A percentile compares a stretch with the other conserved stretches of the same genome.
Conservation (phyloP, 805 yeast genomes). For the Myxozyma geophila region DNA sequence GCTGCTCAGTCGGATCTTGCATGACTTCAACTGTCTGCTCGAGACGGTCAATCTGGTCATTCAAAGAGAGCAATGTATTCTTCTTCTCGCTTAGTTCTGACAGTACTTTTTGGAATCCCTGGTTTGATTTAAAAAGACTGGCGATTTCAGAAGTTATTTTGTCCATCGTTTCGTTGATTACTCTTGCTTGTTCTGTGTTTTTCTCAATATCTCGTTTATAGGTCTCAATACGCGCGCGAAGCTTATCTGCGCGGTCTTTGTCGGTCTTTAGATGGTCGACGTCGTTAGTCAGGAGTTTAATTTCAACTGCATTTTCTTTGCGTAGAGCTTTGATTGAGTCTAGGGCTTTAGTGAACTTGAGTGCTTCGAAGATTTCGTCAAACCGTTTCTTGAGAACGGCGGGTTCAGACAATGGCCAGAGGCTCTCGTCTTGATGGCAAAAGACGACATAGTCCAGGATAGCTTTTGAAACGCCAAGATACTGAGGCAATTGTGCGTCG, state of each 20-base stretch:
- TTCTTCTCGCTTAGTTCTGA: constrained; percentile 63
- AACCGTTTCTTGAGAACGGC: constrained; percentile 84
- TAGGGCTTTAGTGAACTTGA: constrained; percentile 87
- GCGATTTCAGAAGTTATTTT: constrained; percentile 8
- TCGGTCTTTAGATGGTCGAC: constrained; percentile 79
- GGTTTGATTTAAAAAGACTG: constrained; percentile 71
- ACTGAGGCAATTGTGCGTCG: constrained; percentile 77
- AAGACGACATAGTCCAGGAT: constrained; percentile 90
- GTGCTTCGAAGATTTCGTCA: constrained; percentile 95
- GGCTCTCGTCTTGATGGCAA: constrained; percentile 95
- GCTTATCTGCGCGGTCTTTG: constrained; percentile 68
- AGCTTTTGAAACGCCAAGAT: constrained; percentile 86
- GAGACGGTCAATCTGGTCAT: constrained; percentile 59
- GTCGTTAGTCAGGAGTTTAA: constrained; percentile 74
- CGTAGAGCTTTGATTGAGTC: constrained; percentile 75
- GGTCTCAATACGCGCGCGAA: constrained; percentile 53
- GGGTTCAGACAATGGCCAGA: constrained; percentile 97
- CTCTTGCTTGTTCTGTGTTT: constrained; percentile 56
- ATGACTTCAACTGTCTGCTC: constrained; percentile 53
- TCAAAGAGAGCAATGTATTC: constrained; percentile 52
- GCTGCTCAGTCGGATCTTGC: constrained; percentile 51
- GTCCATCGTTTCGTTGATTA: constrained; percentile 52
- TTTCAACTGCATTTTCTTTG: constrained; percentile 77
- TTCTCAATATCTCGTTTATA: constrained; percentile 52
- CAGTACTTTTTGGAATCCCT: constrained; percentile 74